Percentiles rank a stretch among this genome's conserved stretches.
phyloP scores from a whole-genome alignment of 2,329 filamentous ascomycete species.

The Paraconiothyrium brasiliense region DNA sequence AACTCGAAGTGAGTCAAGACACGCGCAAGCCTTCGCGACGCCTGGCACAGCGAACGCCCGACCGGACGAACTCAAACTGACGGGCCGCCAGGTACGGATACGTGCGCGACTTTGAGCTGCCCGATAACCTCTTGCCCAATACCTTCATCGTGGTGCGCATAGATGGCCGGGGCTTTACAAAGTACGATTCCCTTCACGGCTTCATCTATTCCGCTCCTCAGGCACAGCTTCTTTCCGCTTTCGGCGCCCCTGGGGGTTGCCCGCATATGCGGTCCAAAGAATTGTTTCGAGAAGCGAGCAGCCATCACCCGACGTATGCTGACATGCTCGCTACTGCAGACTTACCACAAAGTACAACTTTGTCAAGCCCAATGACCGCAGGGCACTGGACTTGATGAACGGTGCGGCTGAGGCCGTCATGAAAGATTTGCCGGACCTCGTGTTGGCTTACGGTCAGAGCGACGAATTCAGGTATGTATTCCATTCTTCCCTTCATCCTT shows the following conservation, averaged over 20 bases:
- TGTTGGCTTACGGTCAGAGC: slow-evolving; percentile 90
- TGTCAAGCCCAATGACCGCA: slow-evolving; percentile 88
- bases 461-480: slow-evolving; percentile 83
- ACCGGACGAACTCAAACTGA: slow-evolving; percentile 10
- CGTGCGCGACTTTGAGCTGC: slow-evolving; percentile 86
- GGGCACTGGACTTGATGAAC: slow-evolving; percentile 94
- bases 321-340: slow-evolving; percentile 55
- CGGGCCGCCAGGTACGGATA: slow-evolving; percentile 80
- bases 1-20: slow-evolving; percentile 30
- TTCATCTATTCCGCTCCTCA: not conserved
- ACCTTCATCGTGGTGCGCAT: slow-evolving; percentile 96
- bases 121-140: slow-evolving; percentile 81
- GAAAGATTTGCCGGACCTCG: slow-evolving; percentile 82
- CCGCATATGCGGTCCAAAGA: slow-evolving; percentile 18
- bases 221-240: slow-evolving; percentile 11
- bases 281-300: slow-evolving; percentile 15
- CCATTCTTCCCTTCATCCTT: not conserved
- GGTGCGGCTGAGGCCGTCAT: slow-evolving; percentile 86
- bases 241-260: slow-evolving; percentile 26
- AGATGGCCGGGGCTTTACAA: slow-evolving; percentile 94
- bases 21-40: slow-evolving; percentile 1
- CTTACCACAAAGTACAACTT: slow-evolving; percentile 86
- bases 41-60: not conserved
- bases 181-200: slow-evolving; percentile 61
- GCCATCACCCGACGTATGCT: slow-evolving; percentile 12